Evolutionary conservation across 2,329 filamentous ascomycete genomes (phyloP), one percentile per base, ranked within the genome.

Genomic region (Clonostachys byssicola): DNA sequence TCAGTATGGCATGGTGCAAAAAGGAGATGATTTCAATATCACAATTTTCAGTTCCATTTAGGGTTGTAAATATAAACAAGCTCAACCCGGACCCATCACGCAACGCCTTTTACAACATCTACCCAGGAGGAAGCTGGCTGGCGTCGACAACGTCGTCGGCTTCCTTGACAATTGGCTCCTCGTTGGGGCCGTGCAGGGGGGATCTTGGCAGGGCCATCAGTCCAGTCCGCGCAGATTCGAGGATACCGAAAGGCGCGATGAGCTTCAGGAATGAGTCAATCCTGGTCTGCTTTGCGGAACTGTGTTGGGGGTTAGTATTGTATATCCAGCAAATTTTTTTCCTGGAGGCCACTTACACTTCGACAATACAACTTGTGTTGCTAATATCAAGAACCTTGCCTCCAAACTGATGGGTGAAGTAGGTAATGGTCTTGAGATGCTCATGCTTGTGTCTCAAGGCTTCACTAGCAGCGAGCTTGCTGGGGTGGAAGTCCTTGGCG

Each of bases 191-290:
- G 52, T 88, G 83, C 42, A 99, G 81, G 38, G 94, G 94, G 35
- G 94, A 96, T 56, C 94, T 87, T 49, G 94, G 94, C 55, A 99
- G 78, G 43, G 94, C 94, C 92, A 97, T 99, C 49, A 99, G 79
- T 66, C 94, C 94, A 49, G 94, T 97, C 51, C 94, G 84, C 45
- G 92, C 91, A 44, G 92, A 96, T 73, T 99, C 94, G 45, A 99
- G 80, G 57, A 99, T 96, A 62, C 94, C 94, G 65, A 97, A 99
- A 12, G 92, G 92, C 48, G 83, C 79, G 61, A 99, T 85, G 52
- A 99, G 80, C 74, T 97, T 99, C 72, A 99, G 86, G 77, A 96
- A 99, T 3, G 91, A 95, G 71, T 99, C 91, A 63, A 99, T 96
- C 70, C 94, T 86, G 52, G 78, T 82, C 35, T 90, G 92, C 72